These are phyloP conservation scores for Pisolithus orientalis DNA, from an alignment of 768 basidiomycete species.

Conservation along the genomic window DNA sequence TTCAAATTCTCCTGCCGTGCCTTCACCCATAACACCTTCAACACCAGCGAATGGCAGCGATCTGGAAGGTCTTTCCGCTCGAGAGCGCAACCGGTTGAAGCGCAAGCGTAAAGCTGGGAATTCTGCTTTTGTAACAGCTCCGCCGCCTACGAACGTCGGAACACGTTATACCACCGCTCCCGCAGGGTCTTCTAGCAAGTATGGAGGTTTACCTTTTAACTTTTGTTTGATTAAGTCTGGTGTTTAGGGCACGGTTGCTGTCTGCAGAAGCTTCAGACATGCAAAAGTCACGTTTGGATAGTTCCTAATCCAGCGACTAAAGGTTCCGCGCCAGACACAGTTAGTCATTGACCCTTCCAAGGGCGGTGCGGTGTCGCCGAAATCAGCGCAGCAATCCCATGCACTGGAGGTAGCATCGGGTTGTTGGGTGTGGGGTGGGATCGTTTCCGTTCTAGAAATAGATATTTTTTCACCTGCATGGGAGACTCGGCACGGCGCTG, in stretches of 20 bases:
- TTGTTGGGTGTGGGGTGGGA: conserved; percentile 82
- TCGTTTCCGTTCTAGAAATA: conserved; percentile 72
- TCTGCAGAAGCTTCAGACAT: conserved; percentile 50
- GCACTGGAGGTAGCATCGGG: conserved; percentile 72
- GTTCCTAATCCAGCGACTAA: conserved; percentile 41
- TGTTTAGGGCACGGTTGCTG: conserved; percentile 65
- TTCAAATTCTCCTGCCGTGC: conserved; percentile 38
- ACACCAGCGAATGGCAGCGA: conserved; percentile 39
- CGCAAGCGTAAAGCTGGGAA: conserved; percentile 89
- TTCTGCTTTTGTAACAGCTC: conserved; percentile 70
- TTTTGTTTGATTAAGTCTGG: conserved; percentile 1
- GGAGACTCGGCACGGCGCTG: conserved; percentile 93
- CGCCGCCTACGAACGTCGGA: conserved; percentile 51
- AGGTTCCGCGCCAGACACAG: conserved; percentile 47
- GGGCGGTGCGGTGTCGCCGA: conserved; percentile 79
- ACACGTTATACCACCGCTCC: conserved; percentile 59
- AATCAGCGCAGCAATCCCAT: conserved; percentile 68
- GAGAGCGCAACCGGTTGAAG: conserved; percentile 91
- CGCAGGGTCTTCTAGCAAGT: conserved; percentile 56
- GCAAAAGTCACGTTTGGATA: conserved; percentile 50
- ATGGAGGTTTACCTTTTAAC: conserved; percentile 12
- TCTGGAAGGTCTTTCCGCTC: conserved; percentile 64
- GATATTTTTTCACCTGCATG: conserved; percentile 81
- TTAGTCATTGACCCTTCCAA: conserved; percentile 77
- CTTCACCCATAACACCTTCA: conserved; percentile 42